Evolutionary conservation across 2,329 filamentous ascomycete genomes (phyloP), one percentile per base, ranked within the genome.

Genomic region (Gremmenia infestans): DNA sequence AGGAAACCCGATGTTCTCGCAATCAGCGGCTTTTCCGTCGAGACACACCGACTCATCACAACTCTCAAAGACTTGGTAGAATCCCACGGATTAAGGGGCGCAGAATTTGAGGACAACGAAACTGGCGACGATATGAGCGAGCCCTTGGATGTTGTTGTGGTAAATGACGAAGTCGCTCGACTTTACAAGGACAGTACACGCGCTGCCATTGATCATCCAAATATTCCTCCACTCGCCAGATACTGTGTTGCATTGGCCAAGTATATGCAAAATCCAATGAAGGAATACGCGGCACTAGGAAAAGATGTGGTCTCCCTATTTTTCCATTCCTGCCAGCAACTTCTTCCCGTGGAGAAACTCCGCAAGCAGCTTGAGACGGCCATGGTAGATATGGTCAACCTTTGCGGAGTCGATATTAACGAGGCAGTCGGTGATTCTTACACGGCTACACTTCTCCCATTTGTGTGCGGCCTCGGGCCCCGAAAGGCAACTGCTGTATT

Each of bases 381-480:
- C 46, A 89, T 99, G 84, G 93, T 99, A 11, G 94, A 99, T 70
- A 96, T 96, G 81, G 94, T 99, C 64, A 99, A 99, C 70, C 83
- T 99, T 45, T 91, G 92, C 47, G 94, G 94, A 68, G 90, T 99
- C 39, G 90, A 97, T 66, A 88, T 99, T 68, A 96, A 97, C 66
- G 92, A 97, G 63, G 91, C 92, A 14, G 86, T 96, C 54, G 80
- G 79, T 43, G 90, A 97, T 70, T 70, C 84, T 1, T 91, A 94
- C 67, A 88, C 89, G 8, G 91, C 91, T 14, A 94, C 93, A 62
- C 80, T 99, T 1, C 78, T 99, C 39, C 92, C 92, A 4, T 99
- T 92, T 65, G 83, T 99, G 22, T 90, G 90, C 65, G 94, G 94
- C 63, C 81, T 99, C 25, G 94, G 94, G 19, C 92, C 91, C 23